These are phyloP conservation scores for Hylodesmum podocarpum DNA, from an alignment of 306 rosid species.

Conservation along the genomic window DNA sequence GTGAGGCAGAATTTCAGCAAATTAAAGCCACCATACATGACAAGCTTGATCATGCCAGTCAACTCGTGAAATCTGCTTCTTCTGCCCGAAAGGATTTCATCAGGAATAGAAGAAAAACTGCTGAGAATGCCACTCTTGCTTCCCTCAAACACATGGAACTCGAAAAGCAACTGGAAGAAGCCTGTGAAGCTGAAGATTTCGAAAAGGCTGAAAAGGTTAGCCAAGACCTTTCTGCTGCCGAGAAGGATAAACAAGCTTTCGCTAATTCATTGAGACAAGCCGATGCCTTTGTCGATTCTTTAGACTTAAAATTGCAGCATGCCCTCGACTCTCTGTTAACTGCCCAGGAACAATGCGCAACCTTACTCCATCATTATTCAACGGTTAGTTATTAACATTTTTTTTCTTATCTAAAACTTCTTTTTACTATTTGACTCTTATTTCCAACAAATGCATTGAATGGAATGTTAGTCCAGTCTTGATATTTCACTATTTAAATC, in stretches of 20 bases:
- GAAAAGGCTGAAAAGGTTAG: conserved; percentile 74
- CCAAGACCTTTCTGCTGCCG: conserved; percentile 59
- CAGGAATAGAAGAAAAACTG: conserved; percentile 50
- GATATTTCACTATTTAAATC: too few relatives aligned
- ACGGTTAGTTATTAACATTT: conserved; percentile 40
- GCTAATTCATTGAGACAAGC: conserved; percentile 50
- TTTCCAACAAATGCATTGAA: too few relatives aligned
- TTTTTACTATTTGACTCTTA: background rate
- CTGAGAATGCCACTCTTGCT: conserved; percentile 45
- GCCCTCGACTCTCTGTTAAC: conserved; percentile 53
- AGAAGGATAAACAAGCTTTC: conserved; percentile 50
- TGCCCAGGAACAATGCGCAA: conserved; percentile 65
- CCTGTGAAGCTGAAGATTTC: conserved; percentile 81
- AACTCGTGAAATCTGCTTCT: conserved; percentile 49
- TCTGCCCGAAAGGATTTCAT: conserved; percentile 63
- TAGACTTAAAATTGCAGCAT: conserved; percentile 61
- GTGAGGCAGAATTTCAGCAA: conserved; percentile 37
- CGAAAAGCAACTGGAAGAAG: conserved; percentile 74
- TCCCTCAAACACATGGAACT: conserved; percentile 44
- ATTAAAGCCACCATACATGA: conserved; percentile 47
- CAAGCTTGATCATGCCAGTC: conserved; percentile 54
- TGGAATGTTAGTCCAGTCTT: too few relatives aligned
- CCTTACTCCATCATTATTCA: conserved; percentile 52
- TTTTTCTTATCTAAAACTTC: too few relatives aligned
- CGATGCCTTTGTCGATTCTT: conserved; percentile 46